Conservation (phyloP, 169 alveolate species). For the Eimeria tenella region DNA sequence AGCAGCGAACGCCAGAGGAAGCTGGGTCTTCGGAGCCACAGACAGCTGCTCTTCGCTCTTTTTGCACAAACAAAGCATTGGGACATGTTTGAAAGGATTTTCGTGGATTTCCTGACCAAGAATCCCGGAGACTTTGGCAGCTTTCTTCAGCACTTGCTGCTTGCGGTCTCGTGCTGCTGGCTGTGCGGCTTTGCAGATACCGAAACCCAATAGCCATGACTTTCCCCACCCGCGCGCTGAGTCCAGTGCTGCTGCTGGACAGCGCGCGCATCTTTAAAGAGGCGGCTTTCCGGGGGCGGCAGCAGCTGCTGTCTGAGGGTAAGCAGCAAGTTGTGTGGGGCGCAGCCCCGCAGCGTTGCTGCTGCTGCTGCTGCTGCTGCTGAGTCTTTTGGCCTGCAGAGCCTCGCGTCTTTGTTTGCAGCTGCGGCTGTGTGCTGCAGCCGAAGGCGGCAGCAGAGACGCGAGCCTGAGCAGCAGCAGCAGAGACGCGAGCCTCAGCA, state of each 20-base stretch:
- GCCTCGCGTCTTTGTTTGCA: no score
- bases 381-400: no score
- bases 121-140: background rate
- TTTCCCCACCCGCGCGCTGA: constrained; percentile 97
- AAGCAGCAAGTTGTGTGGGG: background rate
- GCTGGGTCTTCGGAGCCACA: background rate
- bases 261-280: constrained; percentile 94
- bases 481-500: no score
- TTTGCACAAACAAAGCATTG: background rate
- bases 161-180: background rate
- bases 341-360: no score
- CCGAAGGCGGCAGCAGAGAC: no score
- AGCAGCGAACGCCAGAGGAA: no score
- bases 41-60: background rate
- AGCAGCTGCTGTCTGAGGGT: constrained; percentile 7
- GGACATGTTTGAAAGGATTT: background rate
- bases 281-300: constrained; percentile 81
- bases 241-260: constrained; percentile 97
- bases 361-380: no score
- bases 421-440: background rate
- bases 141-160: background rate
- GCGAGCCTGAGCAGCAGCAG: no score
- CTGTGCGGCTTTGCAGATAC: constrained; percentile 78
- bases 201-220: constrained; percentile 97
- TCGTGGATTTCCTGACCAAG: background rate